These are phyloP conservation scores for Aspergillus latus DNA, from an alignment of 2,329 filamentous ascomycete species.

Conservation along the genomic window DNA sequence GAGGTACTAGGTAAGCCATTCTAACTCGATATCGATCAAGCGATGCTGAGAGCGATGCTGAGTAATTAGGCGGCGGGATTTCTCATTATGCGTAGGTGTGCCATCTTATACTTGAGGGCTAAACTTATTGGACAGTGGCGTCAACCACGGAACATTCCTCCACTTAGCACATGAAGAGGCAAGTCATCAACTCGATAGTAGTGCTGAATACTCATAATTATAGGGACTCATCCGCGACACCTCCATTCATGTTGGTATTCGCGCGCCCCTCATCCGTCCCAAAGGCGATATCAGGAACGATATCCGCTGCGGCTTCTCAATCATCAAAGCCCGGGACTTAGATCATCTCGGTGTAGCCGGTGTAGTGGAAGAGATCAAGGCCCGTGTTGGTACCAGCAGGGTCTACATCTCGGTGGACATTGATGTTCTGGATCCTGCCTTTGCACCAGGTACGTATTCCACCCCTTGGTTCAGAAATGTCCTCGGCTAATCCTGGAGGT, in stretches of 20 bases:
- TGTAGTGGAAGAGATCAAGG: constrained; percentile 50
- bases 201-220: neutral
- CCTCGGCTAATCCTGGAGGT: neutral
- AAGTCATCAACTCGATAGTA: neutral
- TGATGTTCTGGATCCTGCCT: constrained; percentile 58
- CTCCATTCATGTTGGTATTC: constrained; percentile 58
- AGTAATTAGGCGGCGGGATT: constrained; percentile 17
- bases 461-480: neutral
- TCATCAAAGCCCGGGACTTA: constrained; percentile 54
- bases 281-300: constrained; percentile 55
- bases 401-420: constrained; percentile 60
- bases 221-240: constrained; percentile 53
- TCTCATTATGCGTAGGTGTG: constrained; percentile 36
- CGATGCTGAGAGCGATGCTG: neutral
- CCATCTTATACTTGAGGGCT: neutral
- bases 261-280: constrained; percentile 51
- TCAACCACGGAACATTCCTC: constrained; percentile 59
- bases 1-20: constrained; percentile 46
- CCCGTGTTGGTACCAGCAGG: constrained; percentile 47
- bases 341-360: constrained; percentile 51
- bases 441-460: constrained; percentile 45
- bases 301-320: constrained; percentile 55
- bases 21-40: no score
- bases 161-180: constrained; percentile 58
- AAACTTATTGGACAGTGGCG: constrained; percentile 21